Evolutionary conservation across 345 rosid genomes (phyloP).

Genomic region (Eucalyptus sideroxylon): DNA sequence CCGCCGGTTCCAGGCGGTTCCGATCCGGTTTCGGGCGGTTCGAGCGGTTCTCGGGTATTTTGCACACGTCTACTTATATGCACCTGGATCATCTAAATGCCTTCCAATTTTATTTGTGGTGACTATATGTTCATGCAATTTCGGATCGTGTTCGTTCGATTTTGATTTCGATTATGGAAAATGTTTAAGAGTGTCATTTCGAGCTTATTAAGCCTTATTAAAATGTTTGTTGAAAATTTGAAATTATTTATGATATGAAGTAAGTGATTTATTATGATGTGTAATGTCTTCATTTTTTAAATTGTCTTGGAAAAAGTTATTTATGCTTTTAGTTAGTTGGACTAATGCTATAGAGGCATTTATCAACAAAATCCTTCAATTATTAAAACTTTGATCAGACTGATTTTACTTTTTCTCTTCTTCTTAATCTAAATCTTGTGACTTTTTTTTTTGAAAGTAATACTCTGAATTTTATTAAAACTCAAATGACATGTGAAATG

Average conservation of each 20-base stretch:
- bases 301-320: not conserved
- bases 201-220: not conserved
- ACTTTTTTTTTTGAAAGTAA: not conserved
- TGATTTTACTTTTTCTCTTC: not conserved
- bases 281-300: not conserved
- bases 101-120: not conserved
- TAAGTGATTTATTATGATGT: not conserved
- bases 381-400: not conserved
- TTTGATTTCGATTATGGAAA: not conserved
- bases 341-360: not conserved
- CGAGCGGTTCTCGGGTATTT: too few species aligned
- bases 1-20: too few species aligned
- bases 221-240: not conserved
- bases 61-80: too few species aligned
- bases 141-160: rapidly evolving
- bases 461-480: not conserved
- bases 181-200: not conserved
- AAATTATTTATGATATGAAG: rapidly evolving
- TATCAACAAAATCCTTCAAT: not conserved
- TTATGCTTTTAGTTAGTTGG: not conserved
- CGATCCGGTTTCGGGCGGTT: too few species aligned
- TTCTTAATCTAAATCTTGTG: not conserved
- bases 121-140: not conserved
- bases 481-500: not conserved
- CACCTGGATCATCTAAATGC: not conserved